phyloP scores from a whole-genome alignment of 768 basidiomycete genomes.

The Lactifluus pinguis region DNA sequence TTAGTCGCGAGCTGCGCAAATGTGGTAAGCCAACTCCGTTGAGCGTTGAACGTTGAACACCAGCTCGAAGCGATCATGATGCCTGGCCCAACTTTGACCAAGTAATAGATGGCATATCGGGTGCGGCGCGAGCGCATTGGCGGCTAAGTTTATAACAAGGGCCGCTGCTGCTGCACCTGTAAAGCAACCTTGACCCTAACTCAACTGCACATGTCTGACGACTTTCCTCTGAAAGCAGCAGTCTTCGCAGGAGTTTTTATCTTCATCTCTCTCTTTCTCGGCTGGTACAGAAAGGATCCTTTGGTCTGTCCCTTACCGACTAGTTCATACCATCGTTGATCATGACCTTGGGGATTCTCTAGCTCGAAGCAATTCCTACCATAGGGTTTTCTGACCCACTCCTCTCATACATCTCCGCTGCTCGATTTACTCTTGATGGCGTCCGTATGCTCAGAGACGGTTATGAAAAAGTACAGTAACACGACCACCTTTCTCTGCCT shows the following conservation, averaged over 20 bases:
- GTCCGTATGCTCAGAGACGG: conserved; percentile 28
- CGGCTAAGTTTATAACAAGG: no score
- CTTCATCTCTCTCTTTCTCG: neutral
- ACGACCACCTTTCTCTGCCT: neutral
- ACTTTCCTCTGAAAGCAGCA: neutral
- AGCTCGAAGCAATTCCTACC: conserved; percentile 28
- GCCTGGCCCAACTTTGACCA: no score
- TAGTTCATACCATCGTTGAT: neutral
- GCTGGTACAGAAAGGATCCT: neutral
- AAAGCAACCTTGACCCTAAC: neutral
- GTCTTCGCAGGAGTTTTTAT: neutral
- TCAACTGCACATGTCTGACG: neutral
- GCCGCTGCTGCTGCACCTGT: no score
- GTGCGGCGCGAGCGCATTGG: no score
- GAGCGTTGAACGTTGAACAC: no score
- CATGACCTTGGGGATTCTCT: neutral
- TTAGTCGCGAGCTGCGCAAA: no score
- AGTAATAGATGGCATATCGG: no score
- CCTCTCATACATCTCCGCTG: conserved; percentile 27
- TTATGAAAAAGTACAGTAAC: conserved; percentile 29
- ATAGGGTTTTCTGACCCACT: conserved; percentile 29
- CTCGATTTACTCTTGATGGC: conserved; percentile 23
- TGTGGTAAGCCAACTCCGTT: no score
- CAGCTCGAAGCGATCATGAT: no score
- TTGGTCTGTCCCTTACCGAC: neutral